Evolutionary conservation across 768 basidiomycete species (phyloP).

Genomic region (Mycena floridula): DNA sequence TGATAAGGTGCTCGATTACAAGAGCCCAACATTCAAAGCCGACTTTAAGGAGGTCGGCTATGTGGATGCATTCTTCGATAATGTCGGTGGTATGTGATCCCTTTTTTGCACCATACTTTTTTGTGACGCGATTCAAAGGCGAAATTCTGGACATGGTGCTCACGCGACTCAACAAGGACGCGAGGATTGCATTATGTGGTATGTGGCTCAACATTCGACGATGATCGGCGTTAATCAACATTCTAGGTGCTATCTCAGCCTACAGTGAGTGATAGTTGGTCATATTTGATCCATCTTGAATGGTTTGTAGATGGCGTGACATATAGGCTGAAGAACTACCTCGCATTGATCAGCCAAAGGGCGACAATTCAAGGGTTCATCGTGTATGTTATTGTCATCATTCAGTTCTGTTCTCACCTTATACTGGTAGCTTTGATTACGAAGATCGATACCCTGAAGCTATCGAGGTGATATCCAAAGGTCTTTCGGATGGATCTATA

Average conservation of each 20-base stretch:
- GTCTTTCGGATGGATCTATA: slow-evolving; percentile 61
- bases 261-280: slow-evolving; percentile 58
- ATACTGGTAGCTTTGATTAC: slow-evolving; percentile 68
- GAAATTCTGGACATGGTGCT: slow-evolving; percentile 79
- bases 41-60: slow-evolving; percentile 76
- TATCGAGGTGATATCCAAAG: slow-evolving; percentile 46
- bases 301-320: background rate
- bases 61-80: slow-evolving; percentile 83
- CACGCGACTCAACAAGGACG: slow-evolving; percentile 67
- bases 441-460: slow-evolving; percentile 51
- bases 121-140: slow-evolving; percentile 16
- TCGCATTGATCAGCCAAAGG: slow-evolving; percentile 67
- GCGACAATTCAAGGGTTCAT: slow-evolving; percentile 84
- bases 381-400: slow-evolving; percentile 35
- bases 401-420: background rate
- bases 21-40: slow-evolving; percentile 59
- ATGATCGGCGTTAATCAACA: background rate
- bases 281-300: too few species aligned
- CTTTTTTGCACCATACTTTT: slow-evolving; percentile 6
- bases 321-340: slow-evolving; percentile 51
- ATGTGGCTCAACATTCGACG: slow-evolving; percentile 14
- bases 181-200: slow-evolving; percentile 82
- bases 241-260: slow-evolving; percentile 72
- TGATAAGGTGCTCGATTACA: slow-evolving; percentile 84
- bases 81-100: slow-evolving; percentile 73